Percentiles rank a stretch among this genome's conserved stretches.
phyloP scores from a whole-genome alignment of 2,329 filamentous ascomycete species.

The Epichloe coenophiala region DNA sequence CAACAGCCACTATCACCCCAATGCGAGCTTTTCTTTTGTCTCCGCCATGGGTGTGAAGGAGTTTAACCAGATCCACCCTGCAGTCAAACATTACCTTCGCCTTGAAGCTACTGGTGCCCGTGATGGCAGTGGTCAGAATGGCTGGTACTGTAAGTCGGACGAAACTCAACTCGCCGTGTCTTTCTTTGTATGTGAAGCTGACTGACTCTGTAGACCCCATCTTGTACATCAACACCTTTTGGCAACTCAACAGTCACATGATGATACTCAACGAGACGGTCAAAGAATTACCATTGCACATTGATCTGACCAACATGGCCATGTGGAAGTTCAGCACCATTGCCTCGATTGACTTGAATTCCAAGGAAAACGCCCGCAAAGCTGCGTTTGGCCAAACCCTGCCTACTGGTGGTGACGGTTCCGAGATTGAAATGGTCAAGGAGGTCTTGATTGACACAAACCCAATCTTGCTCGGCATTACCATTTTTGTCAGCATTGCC shows the following conservation, averaged over 20 bases:
- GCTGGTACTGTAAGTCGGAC: slow-evolving; percentile 61
- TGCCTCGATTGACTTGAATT: slow-evolving; percentile 72
- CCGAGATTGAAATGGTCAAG: slow-evolving; percentile 95
- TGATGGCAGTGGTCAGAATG: slow-evolving; percentile 72
- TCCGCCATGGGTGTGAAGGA: slow-evolving; percentile 62
- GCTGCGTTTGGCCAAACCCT: slow-evolving; percentile 60
- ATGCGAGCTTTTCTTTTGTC: slow-evolving; percentile 79
- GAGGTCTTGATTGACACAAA: slow-evolving; percentile 90
- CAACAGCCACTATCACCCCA: slow-evolving; percentile 85
- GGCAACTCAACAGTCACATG: slow-evolving; percentile 91
- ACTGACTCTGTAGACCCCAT: slow-evolving; percentile 45
- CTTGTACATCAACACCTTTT: slow-evolving; percentile 89
- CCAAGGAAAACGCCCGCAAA: slow-evolving; percentile 69
- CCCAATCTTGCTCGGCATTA: slow-evolving; percentile 75
- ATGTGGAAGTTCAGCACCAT: slow-evolving; percentile 86
- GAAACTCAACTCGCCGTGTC: background rate
- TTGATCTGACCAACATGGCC: slow-evolving; percentile 68
- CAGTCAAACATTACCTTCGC: slow-evolving; percentile 62
- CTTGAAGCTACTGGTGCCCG: slow-evolving; percentile 70
- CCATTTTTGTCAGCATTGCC: slow-evolving; percentile 68
- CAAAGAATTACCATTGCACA: slow-evolving; percentile 64
- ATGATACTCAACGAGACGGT: slow-evolving; percentile 82
- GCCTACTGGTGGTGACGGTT: slow-evolving; percentile 73
- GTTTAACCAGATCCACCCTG: slow-evolving; percentile 55
- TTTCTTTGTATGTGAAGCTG: slow-evolving; percentile 8